Conservation (phyloP, 352 stramenopile genomes). For the Globisporangium perplexum region DNA sequence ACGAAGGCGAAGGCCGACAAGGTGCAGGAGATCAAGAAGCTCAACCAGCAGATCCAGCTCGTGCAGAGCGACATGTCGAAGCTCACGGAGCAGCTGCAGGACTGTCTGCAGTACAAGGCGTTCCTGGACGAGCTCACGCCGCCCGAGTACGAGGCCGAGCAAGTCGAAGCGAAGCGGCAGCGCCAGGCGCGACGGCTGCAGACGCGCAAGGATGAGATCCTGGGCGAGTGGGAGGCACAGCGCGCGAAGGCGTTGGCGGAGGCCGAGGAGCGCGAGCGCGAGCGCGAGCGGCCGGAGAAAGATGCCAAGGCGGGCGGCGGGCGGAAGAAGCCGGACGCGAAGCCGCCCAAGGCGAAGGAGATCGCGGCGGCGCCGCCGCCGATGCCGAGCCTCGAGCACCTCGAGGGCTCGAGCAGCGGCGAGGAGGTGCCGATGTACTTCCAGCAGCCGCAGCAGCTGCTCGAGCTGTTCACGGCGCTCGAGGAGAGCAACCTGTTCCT, state of each 20-base stretch:
- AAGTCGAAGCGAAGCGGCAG: slow-evolving; percentile 66
- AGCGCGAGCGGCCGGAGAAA: slow-evolving; percentile 61
- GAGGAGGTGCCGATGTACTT: slow-evolving; percentile 96
- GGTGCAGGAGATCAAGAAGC: slow-evolving; percentile 92
- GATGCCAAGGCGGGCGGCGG: slow-evolving; percentile 23
- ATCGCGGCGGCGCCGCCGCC: slow-evolving; percentile 39
- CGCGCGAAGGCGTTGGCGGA: slow-evolving; percentile 45
- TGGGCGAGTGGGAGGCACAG: slow-evolving; percentile 64
- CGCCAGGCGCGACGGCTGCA: slow-evolving; percentile 57
- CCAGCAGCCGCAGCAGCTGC: slow-evolving; percentile 87
- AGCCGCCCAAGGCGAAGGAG: slow-evolving; percentile 27
- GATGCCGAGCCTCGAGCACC: slow-evolving; percentile 64
- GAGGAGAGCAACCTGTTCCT: slow-evolving; percentile 96
- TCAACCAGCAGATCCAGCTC: slow-evolving; percentile 94
- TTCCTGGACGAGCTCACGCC: slow-evolving; percentile 92
- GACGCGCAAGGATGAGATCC: slow-evolving; percentile 63
- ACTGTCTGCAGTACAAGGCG: slow-evolving; percentile 92
- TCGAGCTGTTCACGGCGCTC: slow-evolving; percentile 91
- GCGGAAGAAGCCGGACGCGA: slow-evolving; percentile 47
- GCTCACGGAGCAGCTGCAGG: slow-evolving; percentile 91
- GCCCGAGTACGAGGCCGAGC: slow-evolving; percentile 79
- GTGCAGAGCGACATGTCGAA: slow-evolving; percentile 94
- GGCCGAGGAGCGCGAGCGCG: slow-evolving; percentile 57
- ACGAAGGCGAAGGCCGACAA: slow-evolving; percentile 94
- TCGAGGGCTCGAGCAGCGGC: slow-evolving; percentile 65